A percentile compares a stretch with the other conserved stretches of the same genome.
These are phyloP conservation scores for Mycena floridula DNA, from an alignment of 768 basidiomycete species.

Conservation along the genomic window DNA sequence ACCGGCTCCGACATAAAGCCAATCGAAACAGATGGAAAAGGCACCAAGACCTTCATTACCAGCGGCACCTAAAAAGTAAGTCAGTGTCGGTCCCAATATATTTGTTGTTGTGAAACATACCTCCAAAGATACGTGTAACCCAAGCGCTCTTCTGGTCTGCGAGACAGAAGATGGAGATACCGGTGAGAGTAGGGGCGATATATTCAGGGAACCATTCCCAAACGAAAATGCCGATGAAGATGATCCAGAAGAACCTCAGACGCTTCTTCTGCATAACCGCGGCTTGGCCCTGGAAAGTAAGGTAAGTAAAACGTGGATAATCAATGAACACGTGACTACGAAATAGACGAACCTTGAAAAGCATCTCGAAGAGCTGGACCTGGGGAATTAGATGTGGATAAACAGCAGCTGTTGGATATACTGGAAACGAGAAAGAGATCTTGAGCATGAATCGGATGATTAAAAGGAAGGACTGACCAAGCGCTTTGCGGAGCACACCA, in stretches of 20 bases:
- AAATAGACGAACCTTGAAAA: no score
- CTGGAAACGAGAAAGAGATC: conserved; percentile 26
- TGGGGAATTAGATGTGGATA: conserved; percentile 34
- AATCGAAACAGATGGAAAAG: conserved; percentile 46
- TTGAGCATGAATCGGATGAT: background rate
- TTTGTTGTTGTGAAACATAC: background rate
- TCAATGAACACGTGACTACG: background rate
- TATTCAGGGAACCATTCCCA: conserved; percentile 48
- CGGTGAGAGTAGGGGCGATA: conserved; percentile 39
- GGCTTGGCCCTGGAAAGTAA: conserved; percentile 39
- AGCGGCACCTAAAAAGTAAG: conserved; percentile 20
- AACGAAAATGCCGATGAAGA: conserved; percentile 46
- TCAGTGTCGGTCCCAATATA: background rate
- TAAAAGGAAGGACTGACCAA: conserved; percentile 7
- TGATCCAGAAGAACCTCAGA: conserved; percentile 50
- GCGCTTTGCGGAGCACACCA: conserved; percentile 17
- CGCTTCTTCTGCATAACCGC: conserved; percentile 43
- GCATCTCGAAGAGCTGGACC: conserved; percentile 25
- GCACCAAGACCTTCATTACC: conserved; percentile 42
- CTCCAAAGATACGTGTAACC: conserved; percentile 52
- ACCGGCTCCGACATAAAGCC: conserved; percentile 37
- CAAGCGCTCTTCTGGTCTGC: conserved; percentile 40
- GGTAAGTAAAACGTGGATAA: conserved; percentile 25
- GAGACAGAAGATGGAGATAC: conserved; percentile 55
- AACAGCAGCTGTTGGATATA: conserved; percentile 44